phyloP scores from a whole-genome alignment of 768 basidiomycete genomes.

The Auricularia sp. region DNA sequence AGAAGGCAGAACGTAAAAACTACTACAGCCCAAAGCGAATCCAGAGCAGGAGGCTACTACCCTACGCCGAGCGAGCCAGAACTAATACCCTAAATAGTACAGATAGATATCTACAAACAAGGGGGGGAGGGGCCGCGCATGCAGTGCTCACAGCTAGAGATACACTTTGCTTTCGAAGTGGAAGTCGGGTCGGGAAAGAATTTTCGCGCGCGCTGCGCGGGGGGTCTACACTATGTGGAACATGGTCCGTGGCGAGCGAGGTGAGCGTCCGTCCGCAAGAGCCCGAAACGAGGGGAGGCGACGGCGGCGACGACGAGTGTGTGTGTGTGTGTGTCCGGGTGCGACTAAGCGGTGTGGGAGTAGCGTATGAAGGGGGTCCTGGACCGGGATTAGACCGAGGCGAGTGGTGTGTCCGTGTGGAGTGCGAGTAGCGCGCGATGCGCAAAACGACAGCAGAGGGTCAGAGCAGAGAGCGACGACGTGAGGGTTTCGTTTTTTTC shows the following conservation, averaged over 20 bases:
- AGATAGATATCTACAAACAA: not conserved
- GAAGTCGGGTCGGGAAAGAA: not conserved
- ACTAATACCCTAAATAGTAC: not conserved
- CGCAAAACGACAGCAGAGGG: not conserved
- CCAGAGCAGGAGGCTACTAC: not conserved
- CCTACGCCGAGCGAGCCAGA: not conserved
- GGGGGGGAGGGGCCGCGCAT: not conserved
- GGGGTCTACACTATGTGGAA: not conserved
- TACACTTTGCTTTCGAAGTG: not conserved
- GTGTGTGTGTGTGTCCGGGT: not conserved
- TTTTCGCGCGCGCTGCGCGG: not conserved
- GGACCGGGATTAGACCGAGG: not conserved
- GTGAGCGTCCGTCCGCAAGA: not conserved
- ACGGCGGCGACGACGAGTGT: not conserved
- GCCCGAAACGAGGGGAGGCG: not conserved
- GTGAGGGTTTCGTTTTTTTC: not conserved
- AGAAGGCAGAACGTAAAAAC: not conserved
- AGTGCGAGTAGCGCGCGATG: not conserved
- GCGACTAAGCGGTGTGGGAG: not conserved
- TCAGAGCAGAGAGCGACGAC: not conserved
- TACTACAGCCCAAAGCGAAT: not conserved
- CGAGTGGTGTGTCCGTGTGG: not conserved
- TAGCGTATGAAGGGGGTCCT: not conserved
- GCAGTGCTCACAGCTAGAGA: constrained; percentile 3
- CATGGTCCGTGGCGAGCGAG: not conserved